phyloP scores from a whole-genome alignment of 2,329 filamentous ascomycete species.

The Colletotrichum graminicola region DNA sequence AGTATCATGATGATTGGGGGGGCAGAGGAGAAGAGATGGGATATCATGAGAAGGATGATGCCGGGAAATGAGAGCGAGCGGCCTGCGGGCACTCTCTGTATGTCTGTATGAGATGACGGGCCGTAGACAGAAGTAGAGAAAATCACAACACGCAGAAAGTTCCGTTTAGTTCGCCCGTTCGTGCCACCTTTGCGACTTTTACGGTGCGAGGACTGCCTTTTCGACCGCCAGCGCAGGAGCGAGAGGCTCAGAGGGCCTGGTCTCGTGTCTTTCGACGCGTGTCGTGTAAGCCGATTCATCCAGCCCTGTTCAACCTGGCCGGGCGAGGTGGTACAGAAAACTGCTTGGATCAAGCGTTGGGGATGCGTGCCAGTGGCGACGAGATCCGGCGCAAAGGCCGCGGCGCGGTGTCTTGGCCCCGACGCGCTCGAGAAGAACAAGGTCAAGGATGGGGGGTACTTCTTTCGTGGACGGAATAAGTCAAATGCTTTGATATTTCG shows the following conservation, averaged over 20 bases:
- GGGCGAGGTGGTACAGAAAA: neutral
- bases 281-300: neutral
- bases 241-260: neutral
- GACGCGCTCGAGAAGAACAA: neutral
- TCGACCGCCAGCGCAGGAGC: no score
- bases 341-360: neutral
- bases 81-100: neutral
- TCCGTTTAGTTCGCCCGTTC: neutral
- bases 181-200: neutral
- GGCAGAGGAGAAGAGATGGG: neutral
- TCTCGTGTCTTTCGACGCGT: neutral
- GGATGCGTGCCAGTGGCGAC: neutral
- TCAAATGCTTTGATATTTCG: neutral
- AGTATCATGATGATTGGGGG: neutral
- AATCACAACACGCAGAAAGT: neutral
- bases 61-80: neutral
- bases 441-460: neutral
- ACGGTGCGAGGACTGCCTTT: neutral
- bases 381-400: neutral
- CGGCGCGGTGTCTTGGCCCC: neutral
- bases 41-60: neutral
- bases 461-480: neutral
- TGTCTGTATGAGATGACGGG: neutral
- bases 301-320: neutral
- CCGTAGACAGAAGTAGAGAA: neutral